These are phyloP conservation scores for Alternaria sp. DNA, from an alignment of 2,329 filamentous ascomycete species.

Conservation along the genomic window DNA sequence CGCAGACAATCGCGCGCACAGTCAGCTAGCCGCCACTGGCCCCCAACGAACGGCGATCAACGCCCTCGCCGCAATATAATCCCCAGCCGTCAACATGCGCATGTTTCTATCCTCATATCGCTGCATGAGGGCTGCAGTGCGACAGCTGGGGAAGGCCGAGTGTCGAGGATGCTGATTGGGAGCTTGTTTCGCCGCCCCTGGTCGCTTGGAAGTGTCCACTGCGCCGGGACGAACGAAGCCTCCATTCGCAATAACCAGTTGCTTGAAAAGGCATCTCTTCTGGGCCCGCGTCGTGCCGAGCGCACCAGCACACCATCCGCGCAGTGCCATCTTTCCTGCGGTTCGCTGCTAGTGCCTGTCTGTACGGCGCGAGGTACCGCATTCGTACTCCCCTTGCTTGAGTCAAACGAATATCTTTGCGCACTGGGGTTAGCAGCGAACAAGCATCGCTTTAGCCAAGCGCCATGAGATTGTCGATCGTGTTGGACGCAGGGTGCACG, in stretches of 20 bases:
- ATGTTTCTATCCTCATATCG: constrained; percentile 17
- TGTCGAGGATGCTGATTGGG: constrained; percentile 19
- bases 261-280: constrained; percentile 2
- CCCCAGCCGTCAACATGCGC: constrained; percentile 7
- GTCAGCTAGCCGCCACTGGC: constrained; percentile 16
- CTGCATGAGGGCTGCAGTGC: constrained; percentile 19
- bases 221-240: constrained; percentile 14
- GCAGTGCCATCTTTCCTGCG: constrained; percentile 1
- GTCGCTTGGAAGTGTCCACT: constrained; percentile 9
- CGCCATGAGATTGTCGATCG: constrained; percentile 1
- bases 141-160: constrained; percentile 4
- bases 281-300: neutral
- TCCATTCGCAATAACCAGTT: constrained; percentile 1
- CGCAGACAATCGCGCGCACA: constrained; percentile 6
- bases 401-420: neutral
- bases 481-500: neutral
- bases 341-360: constrained; percentile 8
- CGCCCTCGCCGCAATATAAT: constrained; percentile 20
- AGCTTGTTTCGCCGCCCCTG: constrained; percentile 25
- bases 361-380: neutral
- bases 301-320: constrained; percentile 1
- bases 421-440: neutral
- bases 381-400: neutral
- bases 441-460: constrained; percentile 11
- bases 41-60: neutral